Base-by-base conservation (phyloP, 2,329 filamentous ascomycete species). In the Verticillium nonalfalfae region DNA sequence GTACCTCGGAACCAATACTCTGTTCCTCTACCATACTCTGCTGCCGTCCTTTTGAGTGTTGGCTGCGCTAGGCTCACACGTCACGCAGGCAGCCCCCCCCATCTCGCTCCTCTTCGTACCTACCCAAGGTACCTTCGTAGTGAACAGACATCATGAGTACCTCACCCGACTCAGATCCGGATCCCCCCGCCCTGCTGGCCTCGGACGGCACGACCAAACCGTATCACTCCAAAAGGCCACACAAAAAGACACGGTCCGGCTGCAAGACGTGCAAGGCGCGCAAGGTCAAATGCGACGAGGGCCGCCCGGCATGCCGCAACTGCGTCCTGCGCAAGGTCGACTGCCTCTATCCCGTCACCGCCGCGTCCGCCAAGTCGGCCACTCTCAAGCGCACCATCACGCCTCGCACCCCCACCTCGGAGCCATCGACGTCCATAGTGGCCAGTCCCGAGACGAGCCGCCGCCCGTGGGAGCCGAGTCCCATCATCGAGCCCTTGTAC, bases 231-330 rank as follows among this genome's bases (percentile, higher is more conserved):
- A 85, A 85, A 68, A 76, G 81, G 11, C 81, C 82, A 57, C 83
- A 85, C 69, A 81, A 75, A 65, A 85, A 85, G 70, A 83, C 82
- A 1, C 74, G 82, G 35, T 73, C 75, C 2, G 83, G 82, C 6
- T 85, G 83, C 66, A 73, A 73, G 63, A 82, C 79, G 67, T 85
- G 83, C 75, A 85, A 85, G 71, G 69, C 71, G 15, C 78, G 83
- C 60, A 84, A 82, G 70, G 79, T 83, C 60, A 84, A 83, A 71
- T 85, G 82, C 70, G 79, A 83, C 63, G 82, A 85, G 67, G 73
- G 66, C 5, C 77, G 75, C 34, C 83, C 83, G 0, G 67, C 73
- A 2, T 85, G 83, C 66, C 76, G 76, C 50, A 74, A 77, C 35
- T 85, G 83, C 68, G 75, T 70, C 52, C 69, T 80, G 62, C 77